Evolutionary conservation across 164 flowering plant species (phyloP).

Genomic region (Pachysandra terminalis): DNA sequence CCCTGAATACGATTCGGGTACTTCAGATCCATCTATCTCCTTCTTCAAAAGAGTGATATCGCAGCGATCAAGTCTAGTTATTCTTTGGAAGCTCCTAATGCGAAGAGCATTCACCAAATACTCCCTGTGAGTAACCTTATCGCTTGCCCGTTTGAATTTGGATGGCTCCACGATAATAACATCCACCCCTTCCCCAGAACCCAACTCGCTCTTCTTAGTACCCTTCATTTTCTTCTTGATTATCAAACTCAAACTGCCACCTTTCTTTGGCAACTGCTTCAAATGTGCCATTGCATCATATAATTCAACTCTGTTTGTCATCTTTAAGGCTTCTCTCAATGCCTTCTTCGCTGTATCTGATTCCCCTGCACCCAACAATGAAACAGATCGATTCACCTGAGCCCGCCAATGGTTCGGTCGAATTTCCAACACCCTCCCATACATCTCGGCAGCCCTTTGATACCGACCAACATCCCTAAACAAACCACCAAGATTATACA

Average conservation of each 20-base stretch:
- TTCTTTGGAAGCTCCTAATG: constrained; percentile 18
- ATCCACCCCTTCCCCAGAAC: neutral
- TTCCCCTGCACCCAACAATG: constrained; percentile 19
- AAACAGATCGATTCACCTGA: constrained; percentile 16
- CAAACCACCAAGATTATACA: constrained; percentile 21
- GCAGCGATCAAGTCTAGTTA: constrained; percentile 7
- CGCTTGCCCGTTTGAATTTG: constrained; percentile 11
- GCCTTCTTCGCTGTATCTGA: constrained; percentile 10
- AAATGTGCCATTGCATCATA: too few species aligned
- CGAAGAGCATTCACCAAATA: constrained; percentile 7
- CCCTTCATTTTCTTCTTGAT: neutral
- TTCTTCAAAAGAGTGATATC: constrained; percentile 11
- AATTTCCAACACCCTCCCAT: constrained; percentile 14
- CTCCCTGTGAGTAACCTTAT: constrained; percentile 5
- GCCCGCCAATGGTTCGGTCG: constrained; percentile 22
- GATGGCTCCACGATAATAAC: constrained; percentile 12
- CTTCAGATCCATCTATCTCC: constrained; percentile 11
- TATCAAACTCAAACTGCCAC: constrained; percentile 1
- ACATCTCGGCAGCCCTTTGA: constrained; percentile 21
- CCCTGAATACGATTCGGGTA: constrained; percentile 8
- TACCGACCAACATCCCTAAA: constrained; percentile 18
- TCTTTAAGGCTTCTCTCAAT: constrained; percentile 19
- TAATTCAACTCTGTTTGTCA: constrained; percentile 22
- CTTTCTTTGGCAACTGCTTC: constrained; percentile 15
- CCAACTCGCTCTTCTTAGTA: neutral